Conservation (phyloP, 2,329 filamentous ascomycete genomes). For the Chaetomiaceae sp. region DNA sequence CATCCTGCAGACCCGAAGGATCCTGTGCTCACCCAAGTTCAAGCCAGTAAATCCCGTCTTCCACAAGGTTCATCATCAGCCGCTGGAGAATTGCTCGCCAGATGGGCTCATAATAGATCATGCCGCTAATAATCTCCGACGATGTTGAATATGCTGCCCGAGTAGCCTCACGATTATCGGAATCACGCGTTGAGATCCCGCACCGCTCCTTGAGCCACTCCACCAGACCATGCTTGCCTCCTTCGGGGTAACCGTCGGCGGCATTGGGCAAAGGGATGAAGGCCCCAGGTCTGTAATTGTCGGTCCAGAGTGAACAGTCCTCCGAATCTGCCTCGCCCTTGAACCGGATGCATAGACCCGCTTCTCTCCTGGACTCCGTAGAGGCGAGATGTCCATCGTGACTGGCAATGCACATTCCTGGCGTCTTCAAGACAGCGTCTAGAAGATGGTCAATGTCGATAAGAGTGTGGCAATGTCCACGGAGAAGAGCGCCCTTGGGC, state of each 20-base stretch:
- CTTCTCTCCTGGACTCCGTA: conserved; percentile 48
- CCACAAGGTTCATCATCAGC: conserved; percentile 66
- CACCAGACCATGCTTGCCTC: conserved; percentile 67
- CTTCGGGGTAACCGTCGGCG: conserved; percentile 70
- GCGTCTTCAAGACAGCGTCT: conserved; percentile 63
- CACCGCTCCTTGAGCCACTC: conserved; percentile 71
- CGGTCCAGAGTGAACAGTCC: conserved; percentile 57
- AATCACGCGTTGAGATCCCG: conserved; percentile 55
- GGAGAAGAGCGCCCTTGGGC: conserved; percentile 83
- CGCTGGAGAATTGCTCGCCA: conserved; percentile 70
- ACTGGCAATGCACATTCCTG: conserved; percentile 68
- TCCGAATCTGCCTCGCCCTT: conserved; percentile 39
- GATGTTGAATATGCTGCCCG: conserved; percentile 72
- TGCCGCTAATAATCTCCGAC: conserved; percentile 67
- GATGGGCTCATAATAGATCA: conserved; percentile 88
- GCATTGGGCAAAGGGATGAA: conserved; percentile 57
- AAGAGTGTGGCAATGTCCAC: conserved; percentile 89
- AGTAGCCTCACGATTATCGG: conserved; percentile 41
- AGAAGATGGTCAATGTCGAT: conserved; percentile 81
- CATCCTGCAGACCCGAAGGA: background rate
- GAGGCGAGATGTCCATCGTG: conserved; percentile 53
- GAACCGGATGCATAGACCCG: conserved; percentile 52
- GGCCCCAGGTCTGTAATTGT: conserved; percentile 55
- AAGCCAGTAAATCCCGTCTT: conserved; percentile 79
- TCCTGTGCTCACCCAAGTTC: conserved; percentile 57